Conservation (phyloP, 2,329 filamentous ascomycete genomes). For the Trichoderma citrinoviride region DNA sequence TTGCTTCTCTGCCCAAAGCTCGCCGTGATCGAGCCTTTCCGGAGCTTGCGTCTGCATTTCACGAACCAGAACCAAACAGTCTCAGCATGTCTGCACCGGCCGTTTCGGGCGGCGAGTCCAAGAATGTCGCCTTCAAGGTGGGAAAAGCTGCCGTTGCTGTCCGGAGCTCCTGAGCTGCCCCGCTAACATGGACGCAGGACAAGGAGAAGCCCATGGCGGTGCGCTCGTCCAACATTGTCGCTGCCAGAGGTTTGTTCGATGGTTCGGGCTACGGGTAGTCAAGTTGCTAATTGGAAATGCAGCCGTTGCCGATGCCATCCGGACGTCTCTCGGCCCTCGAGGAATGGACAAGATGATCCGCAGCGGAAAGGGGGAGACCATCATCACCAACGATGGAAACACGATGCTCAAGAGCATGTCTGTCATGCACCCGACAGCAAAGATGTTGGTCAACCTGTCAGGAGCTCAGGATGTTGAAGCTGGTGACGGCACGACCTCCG, state of each 20-base stretch:
- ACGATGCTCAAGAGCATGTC: constrained; percentile 99
- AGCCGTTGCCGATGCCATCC: constrained; percentile 97
- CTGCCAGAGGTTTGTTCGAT: constrained; percentile 72
- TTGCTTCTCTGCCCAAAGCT: constrained; percentile 30
- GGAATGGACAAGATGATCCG: constrained; percentile 99
- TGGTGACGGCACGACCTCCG: constrained; percentile 95
- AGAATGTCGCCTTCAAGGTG: constrained; percentile 59
- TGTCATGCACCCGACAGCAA: constrained; percentile 98
- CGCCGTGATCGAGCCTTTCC: constrained; percentile 32
- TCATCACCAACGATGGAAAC: constrained; percentile 99
- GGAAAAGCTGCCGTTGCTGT: constrained; percentile 28
- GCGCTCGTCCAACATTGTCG: constrained; percentile 92
- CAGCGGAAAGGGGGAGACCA: constrained; percentile 92
- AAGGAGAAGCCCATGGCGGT: constrained; percentile 99
- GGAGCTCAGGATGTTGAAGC: constrained; percentile 98
- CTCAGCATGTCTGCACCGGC: constrained; percentile 47
- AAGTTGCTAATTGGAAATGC: constrained; percentile 10
- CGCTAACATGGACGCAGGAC: constrained; percentile 50
- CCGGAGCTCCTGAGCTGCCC: constrained; percentile 37
- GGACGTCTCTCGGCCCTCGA: constrained; percentile 91
- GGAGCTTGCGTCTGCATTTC: constrained; percentile 26
- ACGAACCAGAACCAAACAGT: constrained; percentile 36
- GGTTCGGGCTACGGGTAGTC: neutral
- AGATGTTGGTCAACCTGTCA: constrained; percentile 97
- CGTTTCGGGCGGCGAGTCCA: constrained; percentile 38